Evolutionary conservation across 805 yeast genomes (phyloP).

Genomic region (fission yeast (Schizosaccharomyces pombe)): DNA sequence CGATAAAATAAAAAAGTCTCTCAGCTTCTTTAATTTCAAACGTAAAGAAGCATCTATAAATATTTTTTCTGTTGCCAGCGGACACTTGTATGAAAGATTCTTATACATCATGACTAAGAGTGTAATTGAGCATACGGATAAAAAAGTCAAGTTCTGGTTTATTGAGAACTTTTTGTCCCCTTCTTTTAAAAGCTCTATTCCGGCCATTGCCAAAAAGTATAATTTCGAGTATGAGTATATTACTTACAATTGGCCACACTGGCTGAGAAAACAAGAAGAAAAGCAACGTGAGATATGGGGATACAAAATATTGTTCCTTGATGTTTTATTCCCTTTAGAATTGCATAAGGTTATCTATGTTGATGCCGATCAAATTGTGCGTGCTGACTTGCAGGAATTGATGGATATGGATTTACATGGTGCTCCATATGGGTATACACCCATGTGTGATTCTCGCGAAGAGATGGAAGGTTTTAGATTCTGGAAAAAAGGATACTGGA

Average conservation of each 20-base stretch:
- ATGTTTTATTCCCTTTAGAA: conserved; percentile 62
- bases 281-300: conserved; percentile 70
- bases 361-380: conserved; percentile 63
- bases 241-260: conserved; percentile 80
- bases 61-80: conserved; percentile 64
- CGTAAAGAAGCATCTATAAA: conserved; percentile 33
- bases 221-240: conserved; percentile 53
- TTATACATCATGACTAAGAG: conserved; percentile 60
- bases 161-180: conserved; percentile 63
- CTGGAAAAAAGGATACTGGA: conserved; percentile 91
- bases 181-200: conserved; percentile 35
- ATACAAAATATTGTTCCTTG: conserved; percentile 64
- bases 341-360: conserved; percentile 59
- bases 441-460: conserved; percentile 58
- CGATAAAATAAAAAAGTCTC: conserved; percentile 7
- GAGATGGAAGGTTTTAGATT: conserved; percentile 73
- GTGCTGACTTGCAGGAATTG: conserved; percentile 50
- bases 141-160: conserved; percentile 62
- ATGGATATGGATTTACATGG: conserved; percentile 47
- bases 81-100: conserved; percentile 53
- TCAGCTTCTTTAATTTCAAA: conserved; percentile 6
- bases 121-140: conserved; percentile 40
- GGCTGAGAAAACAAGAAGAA: conserved; percentile 62
- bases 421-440: conserved; percentile 68
- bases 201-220: conserved; percentile 30